These are phyloP conservation scores for Cairneyella variabilis DNA, from an alignment of 495 filamentous ascomycete species.

Conservation along the genomic window DNA sequence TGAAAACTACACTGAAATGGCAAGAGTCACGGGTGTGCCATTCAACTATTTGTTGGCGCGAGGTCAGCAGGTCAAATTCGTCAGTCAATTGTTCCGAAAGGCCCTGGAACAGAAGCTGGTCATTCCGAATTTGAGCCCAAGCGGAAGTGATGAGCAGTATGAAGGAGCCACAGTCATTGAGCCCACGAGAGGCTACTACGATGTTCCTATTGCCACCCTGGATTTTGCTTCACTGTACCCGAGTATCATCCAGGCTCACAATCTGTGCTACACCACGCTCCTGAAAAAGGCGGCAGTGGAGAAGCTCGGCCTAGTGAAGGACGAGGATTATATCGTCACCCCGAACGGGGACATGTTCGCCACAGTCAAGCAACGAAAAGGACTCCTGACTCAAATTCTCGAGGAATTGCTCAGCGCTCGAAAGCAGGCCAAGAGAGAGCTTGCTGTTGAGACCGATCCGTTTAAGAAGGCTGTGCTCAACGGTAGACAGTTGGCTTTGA, in stretches of 20 bases:
- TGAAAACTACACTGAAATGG: conserved; percentile 99
- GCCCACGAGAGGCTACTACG: conserved; percentile 85
- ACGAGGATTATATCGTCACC: conserved; percentile 93
- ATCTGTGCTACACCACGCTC: conserved; percentile 95
- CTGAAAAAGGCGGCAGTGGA: conserved; percentile 78
- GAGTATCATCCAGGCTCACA: conserved; percentile 98
- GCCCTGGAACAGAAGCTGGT: conserved; percentile 88
- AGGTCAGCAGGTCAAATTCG: conserved; percentile 96
- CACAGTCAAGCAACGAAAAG: conserved; percentile 84
- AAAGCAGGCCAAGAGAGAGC: conserved; percentile 89
- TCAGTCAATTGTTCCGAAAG: conserved; percentile 96
- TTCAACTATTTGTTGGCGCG: conserved; percentile 92
- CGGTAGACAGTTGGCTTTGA: conserved; percentile 93
- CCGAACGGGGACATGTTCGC: conserved; percentile 93
- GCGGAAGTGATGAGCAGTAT: conserved; percentile 77
- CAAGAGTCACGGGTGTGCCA: conserved; percentile 95
- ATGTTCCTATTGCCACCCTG: conserved; percentile 90
- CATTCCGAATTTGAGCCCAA: conserved; percentile 73
- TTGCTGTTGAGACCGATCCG: conserved; percentile 86
- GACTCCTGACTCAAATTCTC: conserved; percentile 88
- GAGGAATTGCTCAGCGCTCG: conserved; percentile 85
- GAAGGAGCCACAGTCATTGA: conserved; percentile 98
- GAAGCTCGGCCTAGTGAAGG: conserved; percentile 67
- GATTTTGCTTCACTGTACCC: conserved; percentile 99
- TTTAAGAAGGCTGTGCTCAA: conserved; percentile 98